Base-by-base conservation (phyloP, 495 filamentous ascomycete species). In the Tuber umbilicatum region DNA sequence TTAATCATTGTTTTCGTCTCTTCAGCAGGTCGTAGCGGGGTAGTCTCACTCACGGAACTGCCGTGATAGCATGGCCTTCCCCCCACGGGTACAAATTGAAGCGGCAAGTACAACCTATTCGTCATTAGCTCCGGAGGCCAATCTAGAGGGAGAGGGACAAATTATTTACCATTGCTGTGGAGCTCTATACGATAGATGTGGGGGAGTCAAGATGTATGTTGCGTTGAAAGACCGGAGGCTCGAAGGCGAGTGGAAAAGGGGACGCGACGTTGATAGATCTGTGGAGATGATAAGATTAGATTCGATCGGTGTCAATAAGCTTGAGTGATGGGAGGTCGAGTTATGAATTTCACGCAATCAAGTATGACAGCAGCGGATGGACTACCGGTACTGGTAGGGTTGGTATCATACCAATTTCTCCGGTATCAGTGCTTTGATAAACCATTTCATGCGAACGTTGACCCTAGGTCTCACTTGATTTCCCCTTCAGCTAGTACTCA, bases 41-140 rank as follows among this genome's bases (percentile, higher is more conserved):
- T 47, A 69, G 69, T 27, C 79, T 69, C 45, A 81, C 85, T 97
- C 94, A 78, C 94, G 90, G 84, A 99, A 99, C 84, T 97, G 93
- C 76, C 95, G 91, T 73, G 95, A 97, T 80, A 99, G 89, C 81
- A 99, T 94, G 80, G 94, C 92, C 86, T 98, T 98, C 78, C 95
- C 95, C 83, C 95, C 95, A 76, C 95, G 91, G 82, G 96, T 98
- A 85, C 95, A 98, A 87, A 99, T 97, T 82, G 96, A 98, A 73
- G 95, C 95, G 85, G 95, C 95, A 82, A 99, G 93, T 83, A 99
- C 92, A 84, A 99, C 95, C 95, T 97, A 81, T 45, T 60, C 50
- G 38, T n/a, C 68, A 74, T 42, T 50, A 39, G 55, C 43, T 79
- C 74, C 77, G 72, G 27, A 50, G 68, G 45, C 31, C 60, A 67